Conservation (phyloP, 1,284 basidiomycete genomes). For the Ustilago tritici region DNA sequence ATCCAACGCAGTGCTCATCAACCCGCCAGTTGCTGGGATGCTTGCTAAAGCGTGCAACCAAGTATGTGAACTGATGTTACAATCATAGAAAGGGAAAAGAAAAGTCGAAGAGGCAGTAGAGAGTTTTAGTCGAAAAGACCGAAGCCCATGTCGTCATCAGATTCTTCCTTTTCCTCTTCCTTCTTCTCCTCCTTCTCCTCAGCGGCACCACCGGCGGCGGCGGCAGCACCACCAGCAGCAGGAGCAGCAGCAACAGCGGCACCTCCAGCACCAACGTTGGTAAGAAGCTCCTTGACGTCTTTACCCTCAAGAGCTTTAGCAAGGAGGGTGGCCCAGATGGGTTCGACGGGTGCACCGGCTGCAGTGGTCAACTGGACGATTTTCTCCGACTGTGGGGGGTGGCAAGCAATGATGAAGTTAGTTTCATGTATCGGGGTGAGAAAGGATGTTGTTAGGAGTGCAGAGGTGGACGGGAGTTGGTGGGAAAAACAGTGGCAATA, state of each 20-base stretch:
- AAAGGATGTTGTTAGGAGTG: not conserved
- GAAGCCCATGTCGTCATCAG: slow-evolving; percentile 75
- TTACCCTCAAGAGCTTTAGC: slow-evolving; percentile 98
- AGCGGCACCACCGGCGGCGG: slow-evolving; percentile 77
- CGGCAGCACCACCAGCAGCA: slow-evolving; percentile 75
- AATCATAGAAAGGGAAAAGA: slow-evolving; percentile 9
- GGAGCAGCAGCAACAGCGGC: slow-evolving; percentile 72
- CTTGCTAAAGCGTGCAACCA: not conserved
- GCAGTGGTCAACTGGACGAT: slow-evolving; percentile 84
- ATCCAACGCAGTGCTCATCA: not conserved
- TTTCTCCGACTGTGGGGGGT: slow-evolving; percentile 81
- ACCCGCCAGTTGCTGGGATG: not conserved
- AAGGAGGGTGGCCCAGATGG: slow-evolving; percentile 96
- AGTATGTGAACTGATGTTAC: slow-evolving; percentile 41
- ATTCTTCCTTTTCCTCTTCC: slow-evolving; percentile 71
- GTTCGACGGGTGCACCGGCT: slow-evolving; percentile 87
- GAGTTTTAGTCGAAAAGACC: slow-evolving; percentile 81
- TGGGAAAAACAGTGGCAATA: not conserved
- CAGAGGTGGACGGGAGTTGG: not conserved
- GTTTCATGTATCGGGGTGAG: not conserved
- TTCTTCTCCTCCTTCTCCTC: slow-evolving; percentile 85
- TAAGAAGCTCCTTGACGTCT: slow-evolving; percentile 93
- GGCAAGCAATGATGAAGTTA: not conserved
- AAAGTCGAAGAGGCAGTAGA: not conserved
- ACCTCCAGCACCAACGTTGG: slow-evolving; percentile 87